Conservation (phyloP, 2,329 filamentous ascomycete species). For the Paecilomyces formosus region DNA sequence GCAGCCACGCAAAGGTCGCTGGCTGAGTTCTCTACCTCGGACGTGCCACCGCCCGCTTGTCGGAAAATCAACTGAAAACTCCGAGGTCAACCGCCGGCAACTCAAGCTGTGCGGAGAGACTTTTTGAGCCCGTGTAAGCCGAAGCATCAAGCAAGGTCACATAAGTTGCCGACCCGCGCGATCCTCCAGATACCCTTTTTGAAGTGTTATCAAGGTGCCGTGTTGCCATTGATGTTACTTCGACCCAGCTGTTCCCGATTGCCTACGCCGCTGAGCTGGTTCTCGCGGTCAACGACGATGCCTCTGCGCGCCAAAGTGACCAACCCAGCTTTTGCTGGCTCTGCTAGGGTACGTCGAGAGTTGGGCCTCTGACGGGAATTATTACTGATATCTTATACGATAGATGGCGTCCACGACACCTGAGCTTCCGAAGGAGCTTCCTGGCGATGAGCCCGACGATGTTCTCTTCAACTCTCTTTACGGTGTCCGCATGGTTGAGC, state of each 20-base stretch:
- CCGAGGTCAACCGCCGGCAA: slow-evolving; percentile 22
- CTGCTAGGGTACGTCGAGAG: slow-evolving; percentile 42
- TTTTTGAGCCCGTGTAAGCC: neutral
- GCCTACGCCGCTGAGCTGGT: slow-evolving; percentile 39
- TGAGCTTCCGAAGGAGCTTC: slow-evolving; percentile 45
- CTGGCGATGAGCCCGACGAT: slow-evolving; percentile 73
- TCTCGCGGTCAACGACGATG: slow-evolving; percentile 53
- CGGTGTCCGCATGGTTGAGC: slow-evolving; percentile 83
- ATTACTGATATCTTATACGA: slow-evolving; percentile 7
- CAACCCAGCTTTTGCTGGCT: slow-evolving; percentile 49
- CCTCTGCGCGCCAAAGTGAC: slow-evolving; percentile 71
- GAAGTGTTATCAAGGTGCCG: slow-evolving; percentile 8
- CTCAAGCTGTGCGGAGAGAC: slow-evolving; percentile 3
- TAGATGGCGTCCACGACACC: slow-evolving; percentile 40
- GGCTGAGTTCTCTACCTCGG: neutral
- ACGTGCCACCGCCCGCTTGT: slow-evolving; percentile 3
- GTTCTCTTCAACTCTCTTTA: slow-evolving; percentile 86
- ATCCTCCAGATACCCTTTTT: slow-evolving; percentile 7
- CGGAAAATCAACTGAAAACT: slow-evolving; percentile 17
- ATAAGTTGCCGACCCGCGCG: neutral
- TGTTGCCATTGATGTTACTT: slow-evolving; percentile 35
- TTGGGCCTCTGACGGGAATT: slow-evolving; percentile 1
- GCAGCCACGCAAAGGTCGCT: neutral
- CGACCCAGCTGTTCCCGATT: slow-evolving; percentile 31
- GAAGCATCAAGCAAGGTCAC: neutral